These are phyloP conservation scores for Coprinopsis sp. DNA, from an alignment of 768 basidiomycete genomes.

Conservation along the genomic window DNA sequence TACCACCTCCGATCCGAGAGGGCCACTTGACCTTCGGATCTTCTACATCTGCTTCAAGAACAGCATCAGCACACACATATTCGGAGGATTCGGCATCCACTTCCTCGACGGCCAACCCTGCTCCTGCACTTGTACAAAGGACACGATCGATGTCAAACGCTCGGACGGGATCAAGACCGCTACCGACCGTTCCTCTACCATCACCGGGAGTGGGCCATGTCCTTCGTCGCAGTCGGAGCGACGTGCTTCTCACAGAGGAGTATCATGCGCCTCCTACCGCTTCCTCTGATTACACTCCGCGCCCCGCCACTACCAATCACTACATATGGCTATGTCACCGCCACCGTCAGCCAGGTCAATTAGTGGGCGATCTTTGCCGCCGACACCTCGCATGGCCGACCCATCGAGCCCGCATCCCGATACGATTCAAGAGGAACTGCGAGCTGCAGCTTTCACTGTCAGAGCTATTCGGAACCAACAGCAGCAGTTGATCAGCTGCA, in stretches of 20 bases:
- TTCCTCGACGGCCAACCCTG: slow-evolving; percentile 1
- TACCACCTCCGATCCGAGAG: neutral
- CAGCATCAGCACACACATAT: neutral
- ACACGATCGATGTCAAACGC: slow-evolving; percentile 9
- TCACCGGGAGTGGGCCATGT: neutral
- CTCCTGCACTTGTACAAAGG: neutral
- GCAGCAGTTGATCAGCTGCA: too few relatives aligned
- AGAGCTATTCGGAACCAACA: slow-evolving; percentile 2
- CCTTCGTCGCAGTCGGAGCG: slow-evolving; percentile 6
- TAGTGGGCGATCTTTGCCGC: slow-evolving; percentile 39
- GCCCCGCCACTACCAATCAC: neutral
- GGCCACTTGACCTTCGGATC: neutral
- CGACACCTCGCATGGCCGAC: slow-evolving; percentile 27
- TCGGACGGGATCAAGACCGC: slow-evolving; percentile 5
- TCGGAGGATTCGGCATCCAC: neutral
- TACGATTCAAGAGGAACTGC: neutral
- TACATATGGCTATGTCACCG: neutral
- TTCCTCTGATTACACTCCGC: neutral
- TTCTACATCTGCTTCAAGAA: neutral
- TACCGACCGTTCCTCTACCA: slow-evolving; percentile 2
- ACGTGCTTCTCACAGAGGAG: slow-evolving; percentile 8
- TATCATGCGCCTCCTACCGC: slow-evolving; percentile 1
- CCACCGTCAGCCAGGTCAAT: slow-evolving; percentile 1
- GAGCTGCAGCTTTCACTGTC: slow-evolving; percentile 2
- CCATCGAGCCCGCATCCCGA: slow-evolving; percentile 8